Evolutionary conservation across 2,329 filamentous ascomycete species (phyloP).

Genomic region (Phyllachora maydis): DNA sequence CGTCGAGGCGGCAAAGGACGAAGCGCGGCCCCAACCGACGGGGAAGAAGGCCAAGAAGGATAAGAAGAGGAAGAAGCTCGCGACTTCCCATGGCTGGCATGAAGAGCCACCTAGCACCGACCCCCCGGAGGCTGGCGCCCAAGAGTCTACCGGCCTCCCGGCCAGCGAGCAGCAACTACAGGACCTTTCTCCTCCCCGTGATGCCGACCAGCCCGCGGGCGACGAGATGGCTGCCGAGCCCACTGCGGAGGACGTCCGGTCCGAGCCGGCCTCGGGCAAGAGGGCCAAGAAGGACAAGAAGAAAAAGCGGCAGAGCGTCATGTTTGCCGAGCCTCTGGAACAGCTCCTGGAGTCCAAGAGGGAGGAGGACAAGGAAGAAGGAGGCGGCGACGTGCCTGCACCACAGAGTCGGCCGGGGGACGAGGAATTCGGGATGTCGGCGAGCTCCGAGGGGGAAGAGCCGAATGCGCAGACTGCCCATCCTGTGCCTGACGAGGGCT

Average conservation of each 20-base stretch:
- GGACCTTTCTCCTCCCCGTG: too few relatives aligned
- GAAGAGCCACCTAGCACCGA: conserved; percentile 2
- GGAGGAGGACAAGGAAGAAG: too few relatives aligned
- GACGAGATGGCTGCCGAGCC: neutral
- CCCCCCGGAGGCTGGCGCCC: neutral
- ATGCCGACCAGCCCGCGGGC: neutral
- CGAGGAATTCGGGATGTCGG: conserved; percentile 2
- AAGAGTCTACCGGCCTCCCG: too few relatives aligned
- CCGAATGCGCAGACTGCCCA: neutral
- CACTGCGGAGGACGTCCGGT: neutral
- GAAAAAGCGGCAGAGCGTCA: conserved; percentile 8
- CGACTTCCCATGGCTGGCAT: conserved; percentile 1
- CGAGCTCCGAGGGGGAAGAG: too few relatives aligned
- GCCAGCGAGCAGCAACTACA: too few relatives aligned
- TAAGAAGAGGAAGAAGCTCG: conserved; percentile 7
- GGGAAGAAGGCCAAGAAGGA: conserved; percentile 6
- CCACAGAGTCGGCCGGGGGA: conserved; percentile 14
- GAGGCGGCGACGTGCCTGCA: too few relatives aligned
- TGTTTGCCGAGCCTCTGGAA: conserved; percentile 5
- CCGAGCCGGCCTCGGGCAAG: neutral
- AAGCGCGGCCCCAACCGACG: conserved; percentile 2
- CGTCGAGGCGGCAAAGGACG: conserved; percentile 2
- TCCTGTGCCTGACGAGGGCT: neutral
- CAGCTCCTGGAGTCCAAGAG: conserved; percentile 17
- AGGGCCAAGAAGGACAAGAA: conserved; percentile 12